These are phyloP conservation scores for Aspergillus caelatus DNA, from an alignment of 2,329 filamentous ascomycete genomes.

Conservation along the genomic window DNA sequence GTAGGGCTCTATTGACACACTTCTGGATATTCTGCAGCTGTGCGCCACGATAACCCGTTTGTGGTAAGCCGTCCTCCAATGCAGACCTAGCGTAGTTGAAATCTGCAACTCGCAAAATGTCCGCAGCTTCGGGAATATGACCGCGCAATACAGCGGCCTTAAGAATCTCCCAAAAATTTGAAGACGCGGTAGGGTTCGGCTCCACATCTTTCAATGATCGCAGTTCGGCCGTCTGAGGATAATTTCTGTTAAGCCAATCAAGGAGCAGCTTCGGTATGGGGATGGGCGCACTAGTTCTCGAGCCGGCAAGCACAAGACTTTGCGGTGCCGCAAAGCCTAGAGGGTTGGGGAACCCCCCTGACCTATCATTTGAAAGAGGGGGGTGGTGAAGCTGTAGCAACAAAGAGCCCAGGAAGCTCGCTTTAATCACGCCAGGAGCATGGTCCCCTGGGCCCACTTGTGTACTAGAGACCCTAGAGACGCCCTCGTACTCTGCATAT, in stretches of 20 bases:
- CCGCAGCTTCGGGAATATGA: conserved; percentile 67
- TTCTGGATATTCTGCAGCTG: conserved; percentile 78
- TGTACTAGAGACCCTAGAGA: conserved; percentile 43
- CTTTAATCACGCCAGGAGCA: conserved; percentile 70
- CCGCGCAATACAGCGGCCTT: conserved; percentile 75
- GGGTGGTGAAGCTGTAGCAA: conserved; percentile 79
- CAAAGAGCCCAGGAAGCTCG: conserved; percentile 75
- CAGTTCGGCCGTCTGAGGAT: conserved; percentile 71
- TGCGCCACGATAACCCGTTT: conserved; percentile 70
- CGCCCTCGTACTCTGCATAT: conserved; percentile 46
- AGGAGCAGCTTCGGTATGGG: conserved; percentile 77
- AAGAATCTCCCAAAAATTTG: conserved; percentile 84
- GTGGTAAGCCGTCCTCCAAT: conserved; percentile 63
- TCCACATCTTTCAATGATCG: conserved; percentile 64
- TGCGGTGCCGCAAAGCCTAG: conserved; percentile 29
- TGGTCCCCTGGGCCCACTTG: conserved; percentile 68
- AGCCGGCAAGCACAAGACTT: conserved; percentile 32
- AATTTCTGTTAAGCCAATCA: conserved; percentile 77
- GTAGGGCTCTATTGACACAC: conserved; percentile 68
- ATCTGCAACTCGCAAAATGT: conserved; percentile 71
- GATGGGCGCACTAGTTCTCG: conserved; percentile 29
- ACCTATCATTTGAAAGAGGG: conserved; percentile 39
- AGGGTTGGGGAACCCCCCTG: conserved; percentile 25
- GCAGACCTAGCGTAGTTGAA: conserved; percentile 74
- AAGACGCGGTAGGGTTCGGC: conserved; percentile 75